Evolutionary conservation across 1,284 basidiomycete species (phyloP).

Genomic region (Ganoderma boninense): DNA sequence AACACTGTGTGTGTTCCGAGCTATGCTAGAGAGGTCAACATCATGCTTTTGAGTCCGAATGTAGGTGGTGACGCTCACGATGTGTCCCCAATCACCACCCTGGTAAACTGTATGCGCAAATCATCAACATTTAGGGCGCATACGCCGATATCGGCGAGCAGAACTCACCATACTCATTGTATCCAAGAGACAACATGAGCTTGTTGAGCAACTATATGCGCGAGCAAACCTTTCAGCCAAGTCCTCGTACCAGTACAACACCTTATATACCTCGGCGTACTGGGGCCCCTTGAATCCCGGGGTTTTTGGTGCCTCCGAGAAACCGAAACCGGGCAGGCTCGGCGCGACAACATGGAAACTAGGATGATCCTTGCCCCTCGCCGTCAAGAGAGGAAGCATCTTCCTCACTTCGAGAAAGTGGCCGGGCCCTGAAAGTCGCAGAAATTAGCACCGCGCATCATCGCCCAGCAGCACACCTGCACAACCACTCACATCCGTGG

Average conservation of each 20-base stretch:
- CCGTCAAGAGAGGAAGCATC: slow-evolving; percentile 57
- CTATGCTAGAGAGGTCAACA: neutral
- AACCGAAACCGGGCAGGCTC: slow-evolving; percentile 62
- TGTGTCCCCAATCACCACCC: slow-evolving; percentile 4
- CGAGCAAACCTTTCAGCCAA: neutral
- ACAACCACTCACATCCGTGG: slow-evolving; percentile 51
- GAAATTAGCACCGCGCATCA: neutral
- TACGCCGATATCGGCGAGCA: neutral
- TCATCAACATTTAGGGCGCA: neutral
- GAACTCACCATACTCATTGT: slow-evolving; percentile 34
- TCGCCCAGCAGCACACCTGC: neutral
- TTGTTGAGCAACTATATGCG: slow-evolving; percentile 30
- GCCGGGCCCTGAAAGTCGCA: slow-evolving; percentile 58
- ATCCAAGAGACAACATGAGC: slow-evolving; percentile 35
- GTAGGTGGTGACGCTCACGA: neutral
- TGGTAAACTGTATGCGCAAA: neutral
- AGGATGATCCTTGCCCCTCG: slow-evolving; percentile 50
- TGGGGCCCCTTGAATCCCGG: slow-evolving; percentile 43
- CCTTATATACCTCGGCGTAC: slow-evolving; percentile 36
- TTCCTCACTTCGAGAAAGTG: slow-evolving; percentile 63
- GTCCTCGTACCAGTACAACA: too few relatives aligned
- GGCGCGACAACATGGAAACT: slow-evolving; percentile 66
- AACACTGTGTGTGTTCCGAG: slow-evolving; percentile 19
- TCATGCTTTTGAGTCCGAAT: neutral
- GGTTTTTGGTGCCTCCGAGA: slow-evolving; percentile 52